Percentiles rank a stretch among this genome's conserved stretches.
phyloP scores from a whole-genome alignment of 352 stramenopile species.

The Phytophthora chlamydospora region DNA sequence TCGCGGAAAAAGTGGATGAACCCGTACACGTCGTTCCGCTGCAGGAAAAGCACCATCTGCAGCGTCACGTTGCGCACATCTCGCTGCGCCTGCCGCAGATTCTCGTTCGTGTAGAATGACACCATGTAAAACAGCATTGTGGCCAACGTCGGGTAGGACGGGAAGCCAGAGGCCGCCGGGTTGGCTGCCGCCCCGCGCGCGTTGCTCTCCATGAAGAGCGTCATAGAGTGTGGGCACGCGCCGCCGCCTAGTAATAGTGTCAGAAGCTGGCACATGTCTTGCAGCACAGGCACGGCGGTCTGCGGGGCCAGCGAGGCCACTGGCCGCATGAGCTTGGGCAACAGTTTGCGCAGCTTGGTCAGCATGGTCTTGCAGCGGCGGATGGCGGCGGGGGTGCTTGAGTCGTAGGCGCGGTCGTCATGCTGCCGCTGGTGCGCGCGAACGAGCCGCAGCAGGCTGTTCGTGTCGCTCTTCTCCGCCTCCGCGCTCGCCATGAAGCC shows the following conservation, averaged over 20 bases:
- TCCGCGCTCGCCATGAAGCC: constrained; percentile 27
- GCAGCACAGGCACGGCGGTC: constrained; percentile 45
- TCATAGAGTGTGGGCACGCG: constrained; percentile 66
- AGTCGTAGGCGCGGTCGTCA: constrained; percentile 48
- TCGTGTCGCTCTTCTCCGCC: constrained; percentile 57
- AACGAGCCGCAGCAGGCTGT: constrained; percentile 51
- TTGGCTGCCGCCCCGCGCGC: constrained; percentile 2
- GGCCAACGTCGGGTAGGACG: constrained; percentile 54
- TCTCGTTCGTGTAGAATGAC: constrained; percentile 63
- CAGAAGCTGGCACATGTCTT: constrained; percentile 64
- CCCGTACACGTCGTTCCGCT: constrained; percentile 56
- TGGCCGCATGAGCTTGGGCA: constrained; percentile 70
- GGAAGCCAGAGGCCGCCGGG: constrained; percentile 26
- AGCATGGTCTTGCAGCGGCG: constrained; percentile 70
- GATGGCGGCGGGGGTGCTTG: constrained; percentile 39
- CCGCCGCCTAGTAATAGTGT: constrained; percentile 45
- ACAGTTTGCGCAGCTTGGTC: constrained; percentile 67
- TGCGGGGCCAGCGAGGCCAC: constrained; percentile 46
- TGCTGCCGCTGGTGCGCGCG: constrained; percentile 57
- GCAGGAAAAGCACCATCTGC: constrained; percentile 61
- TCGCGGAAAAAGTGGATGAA: constrained; percentile 76
- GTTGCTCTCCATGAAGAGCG: constrained; percentile 56
- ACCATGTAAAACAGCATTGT: constrained; percentile 82
- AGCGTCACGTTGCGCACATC: constrained; percentile 56
- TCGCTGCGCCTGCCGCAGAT: constrained; percentile 41